phyloP scores from a whole-genome alignment of 176 grass and related monocot genomes.

The Oryza brachyantha region DNA sequence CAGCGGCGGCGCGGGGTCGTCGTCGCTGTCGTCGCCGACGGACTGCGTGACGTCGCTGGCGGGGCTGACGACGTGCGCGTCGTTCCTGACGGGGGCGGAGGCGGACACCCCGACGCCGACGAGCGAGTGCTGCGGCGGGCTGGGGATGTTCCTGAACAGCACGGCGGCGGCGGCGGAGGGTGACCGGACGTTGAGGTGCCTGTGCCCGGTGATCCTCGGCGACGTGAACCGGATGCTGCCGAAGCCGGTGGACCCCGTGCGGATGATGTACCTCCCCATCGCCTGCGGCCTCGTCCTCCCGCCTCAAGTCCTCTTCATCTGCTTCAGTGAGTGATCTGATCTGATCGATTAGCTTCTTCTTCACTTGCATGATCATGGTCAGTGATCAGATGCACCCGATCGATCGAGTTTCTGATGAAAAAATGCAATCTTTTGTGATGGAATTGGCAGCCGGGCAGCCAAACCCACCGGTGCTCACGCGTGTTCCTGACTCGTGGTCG shows the following conservation, averaged over 20 bases:
- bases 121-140: slow-evolving; percentile 43
- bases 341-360: neutral
- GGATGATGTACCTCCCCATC: slow-evolving; percentile 51
- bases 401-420: neutral
- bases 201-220: slow-evolving; percentile 49
- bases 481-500: slow-evolving; percentile 11
- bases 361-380: neutral
- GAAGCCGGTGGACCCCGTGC: slow-evolving; percentile 41
- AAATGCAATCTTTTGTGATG: neutral
- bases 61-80: slow-evolving; percentile 46
- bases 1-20: neutral
- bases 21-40: neutral
- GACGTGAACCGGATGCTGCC: slow-evolving; percentile 52
- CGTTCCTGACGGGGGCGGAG: slow-evolving; percentile 44
- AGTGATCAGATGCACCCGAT: neutral
- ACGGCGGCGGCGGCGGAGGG: neutral
- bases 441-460: slow-evolving; percentile 25
- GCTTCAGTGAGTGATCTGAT: slow-evolving; percentile 39
- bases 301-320: slow-evolving; percentile 41
- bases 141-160: slow-evolving; percentile 38
- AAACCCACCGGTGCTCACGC: slow-evolving; percentile 4
- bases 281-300: slow-evolving; percentile 48
- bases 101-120: slow-evolving; percentile 37
- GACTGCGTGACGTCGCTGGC: slow-evolving; percentile 53
- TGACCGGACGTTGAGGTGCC: slow-evolving; percentile 38